Evolutionary conservation across 106 monocot genomes (phyloP).

Genomic region (Acanthochlamys bracteata): DNA sequence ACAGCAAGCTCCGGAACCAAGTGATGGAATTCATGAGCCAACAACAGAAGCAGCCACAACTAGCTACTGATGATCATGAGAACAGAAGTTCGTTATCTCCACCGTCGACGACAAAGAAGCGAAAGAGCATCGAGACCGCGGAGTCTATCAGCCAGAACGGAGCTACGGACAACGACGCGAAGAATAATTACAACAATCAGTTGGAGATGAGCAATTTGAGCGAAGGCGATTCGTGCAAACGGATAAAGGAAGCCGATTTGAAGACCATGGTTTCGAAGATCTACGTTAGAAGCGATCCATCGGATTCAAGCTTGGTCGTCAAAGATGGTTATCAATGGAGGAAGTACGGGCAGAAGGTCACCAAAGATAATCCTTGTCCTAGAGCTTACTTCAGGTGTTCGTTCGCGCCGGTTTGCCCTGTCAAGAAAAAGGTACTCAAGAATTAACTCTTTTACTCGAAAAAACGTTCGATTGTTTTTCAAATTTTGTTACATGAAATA

Average conservation of each 20-base stretch:
- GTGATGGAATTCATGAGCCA: conserved; percentile 16
- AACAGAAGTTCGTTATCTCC: background rate
- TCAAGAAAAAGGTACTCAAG: conserved; percentile 16
- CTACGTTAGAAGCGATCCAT: conserved; percentile 27
- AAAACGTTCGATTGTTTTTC: too few species aligned
- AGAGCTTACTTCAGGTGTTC: conserved; percentile 23
- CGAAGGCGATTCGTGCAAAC: conserved; percentile 22
- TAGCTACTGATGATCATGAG: background rate
- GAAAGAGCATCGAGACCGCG: conserved; percentile 20
- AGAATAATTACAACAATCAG: background rate
- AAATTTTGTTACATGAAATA: too few species aligned
- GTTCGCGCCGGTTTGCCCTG: conserved; percentile 14
- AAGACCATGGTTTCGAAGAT: conserved; percentile 31
- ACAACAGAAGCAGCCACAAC: conserved; percentile 6
- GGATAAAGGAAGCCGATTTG: background rate
- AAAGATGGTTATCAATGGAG: conserved; percentile 22
- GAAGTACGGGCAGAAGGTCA: conserved; percentile 23
- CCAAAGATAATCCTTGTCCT: conserved; percentile 21
- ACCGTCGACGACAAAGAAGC: conserved; percentile 15
- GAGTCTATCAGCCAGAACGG: background rate
- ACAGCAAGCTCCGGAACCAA: conserved; percentile 27
- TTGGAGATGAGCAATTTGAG: conserved; percentile 10
- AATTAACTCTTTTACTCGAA: background rate
- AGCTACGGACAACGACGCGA: background rate
- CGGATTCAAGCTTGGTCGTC: conserved; percentile 33